Conservation (phyloP, 1,284 basidiomycete species). For the Tremellales sp. region DNA sequence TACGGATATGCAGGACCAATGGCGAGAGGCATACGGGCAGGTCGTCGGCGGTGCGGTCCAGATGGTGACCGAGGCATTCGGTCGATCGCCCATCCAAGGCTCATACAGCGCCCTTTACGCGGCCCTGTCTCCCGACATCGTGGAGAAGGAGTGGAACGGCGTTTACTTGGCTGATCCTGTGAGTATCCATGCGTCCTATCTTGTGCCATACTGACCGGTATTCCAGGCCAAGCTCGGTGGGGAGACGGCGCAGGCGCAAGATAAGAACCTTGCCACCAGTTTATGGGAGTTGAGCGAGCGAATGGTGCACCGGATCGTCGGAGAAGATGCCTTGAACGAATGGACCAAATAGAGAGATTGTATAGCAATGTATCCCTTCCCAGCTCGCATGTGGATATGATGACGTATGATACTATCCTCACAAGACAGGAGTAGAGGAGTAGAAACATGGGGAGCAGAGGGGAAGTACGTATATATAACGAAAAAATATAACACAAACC, state of each 20-base stretch:
- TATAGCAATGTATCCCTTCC: too few species aligned
- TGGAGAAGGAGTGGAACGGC: constrained; percentile 48
- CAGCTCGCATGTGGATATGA: too few species aligned
- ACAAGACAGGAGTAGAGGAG: too few species aligned
- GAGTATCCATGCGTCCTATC: constrained; percentile 1
- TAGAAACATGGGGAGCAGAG: too few species aligned
- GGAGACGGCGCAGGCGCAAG: constrained; percentile 46
- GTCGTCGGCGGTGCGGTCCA: constrained; percentile 46
- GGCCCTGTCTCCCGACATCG: constrained; percentile 47
- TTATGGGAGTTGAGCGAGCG: constrained; percentile 76
- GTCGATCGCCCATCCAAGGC: constrained; percentile 48
- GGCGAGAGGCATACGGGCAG: constrained; percentile 49
- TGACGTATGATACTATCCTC: too few species aligned
- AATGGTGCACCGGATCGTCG: constrained; percentile 89
- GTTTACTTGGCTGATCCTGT: constrained; percentile 49
- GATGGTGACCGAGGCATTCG: constrained; percentile 43
- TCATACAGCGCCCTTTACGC: constrained; percentile 40
- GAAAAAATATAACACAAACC: too few species aligned
- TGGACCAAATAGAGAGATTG: constrained; percentile 33
- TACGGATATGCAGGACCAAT: constrained; percentile 52
- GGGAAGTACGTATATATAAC: too few species aligned
- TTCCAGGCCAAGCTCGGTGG: constrained; percentile 35
- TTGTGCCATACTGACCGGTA: not conserved
- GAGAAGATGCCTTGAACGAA: constrained; percentile 63
- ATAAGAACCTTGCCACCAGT: constrained; percentile 47